Base-by-base conservation (phyloP, 768 basidiomycete genomes). In the Pleurotus pulmonarius region DNA sequence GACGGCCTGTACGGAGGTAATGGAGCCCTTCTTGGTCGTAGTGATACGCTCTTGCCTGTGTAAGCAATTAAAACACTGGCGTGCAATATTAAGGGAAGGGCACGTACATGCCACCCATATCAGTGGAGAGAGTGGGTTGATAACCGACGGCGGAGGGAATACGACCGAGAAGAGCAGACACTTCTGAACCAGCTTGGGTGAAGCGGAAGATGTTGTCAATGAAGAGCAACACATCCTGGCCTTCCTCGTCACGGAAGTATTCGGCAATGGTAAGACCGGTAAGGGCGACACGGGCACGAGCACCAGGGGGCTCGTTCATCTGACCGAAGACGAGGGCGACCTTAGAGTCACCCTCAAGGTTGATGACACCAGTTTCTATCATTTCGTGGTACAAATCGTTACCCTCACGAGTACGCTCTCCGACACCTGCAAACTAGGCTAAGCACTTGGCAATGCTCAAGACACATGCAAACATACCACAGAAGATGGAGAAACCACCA, bases 141-240 rank as follows among this genome's bases (percentile, higher is more conserved):
- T 99, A 99, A 86, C 97, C 97, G 84, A 99, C 97, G 62, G 97
- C 97, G 64, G 97, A 98, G 64, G 97, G 97, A 70, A 98, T 99
- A 93, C 97, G 97, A 83, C 97, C 97, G 64, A 98, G 91, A 67
- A 99, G 77, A 62, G 97, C 97, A 78, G 97, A 99, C 82, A 98
- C 97, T 74, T 98, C 97, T 62, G 97, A 99, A 88, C 97, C 97
- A 69, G 97, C 97, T 76, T 98, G 97, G 65, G 97, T 99, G 92
- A 99, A 99, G 72, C 97, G 95, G 97, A 99, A 99, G 78, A 99
- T 99, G 87, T 99, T 99, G 90, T 99, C 97, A 72, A 99, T 99
- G 85, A 99, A 99, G 70, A 99, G 88, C 72, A 99, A 84, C 82
- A 99, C 97, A 75, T 99, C 97, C 76, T 99, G 97, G 62, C 97